Conservation (phyloP, 2,329 filamentous ascomycete genomes). For the Ophiostoma sp. region DNA sequence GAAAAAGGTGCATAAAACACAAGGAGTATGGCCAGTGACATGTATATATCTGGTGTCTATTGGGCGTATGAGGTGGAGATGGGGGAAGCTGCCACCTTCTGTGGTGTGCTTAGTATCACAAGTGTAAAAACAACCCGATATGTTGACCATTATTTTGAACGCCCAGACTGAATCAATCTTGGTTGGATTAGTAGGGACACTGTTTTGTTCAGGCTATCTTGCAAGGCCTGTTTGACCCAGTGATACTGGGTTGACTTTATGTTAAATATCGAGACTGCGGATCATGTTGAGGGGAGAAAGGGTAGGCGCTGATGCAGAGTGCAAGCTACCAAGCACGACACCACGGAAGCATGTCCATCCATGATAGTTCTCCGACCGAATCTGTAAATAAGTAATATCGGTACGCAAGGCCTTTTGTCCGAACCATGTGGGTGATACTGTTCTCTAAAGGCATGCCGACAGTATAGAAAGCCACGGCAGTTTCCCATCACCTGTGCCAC, state of each 20-base stretch:
- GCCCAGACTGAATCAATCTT: not conserved
- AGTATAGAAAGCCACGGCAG: not conserved
- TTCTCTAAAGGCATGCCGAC: not conserved
- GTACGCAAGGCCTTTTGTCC: not conserved
- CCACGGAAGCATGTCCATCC: not conserved
- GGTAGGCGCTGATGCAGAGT: not conserved
- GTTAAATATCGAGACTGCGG: not conserved
- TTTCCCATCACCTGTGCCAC: not conserved
- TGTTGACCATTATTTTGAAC: not conserved
- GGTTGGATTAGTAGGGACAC: not conserved
- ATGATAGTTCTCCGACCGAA: not conserved
- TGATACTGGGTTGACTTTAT: not conserved
- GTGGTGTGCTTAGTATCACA: not conserved
- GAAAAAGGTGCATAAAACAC: not conserved
- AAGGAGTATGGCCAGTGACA: not conserved
- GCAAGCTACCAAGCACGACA: not conserved
- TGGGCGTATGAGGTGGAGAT: not conserved
- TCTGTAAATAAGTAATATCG: not conserved
- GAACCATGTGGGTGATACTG: not conserved
- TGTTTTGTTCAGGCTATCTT: not conserved
- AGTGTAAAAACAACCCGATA: not conserved
- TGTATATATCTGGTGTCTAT: not conserved
- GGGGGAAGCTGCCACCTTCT: not conserved
- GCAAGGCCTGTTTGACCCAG: not conserved
- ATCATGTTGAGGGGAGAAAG: not conserved